These are phyloP conservation scores for Cornus suecica DNA, from an alignment of 148 eudicot genomes.

Conservation along the genomic window DNA sequence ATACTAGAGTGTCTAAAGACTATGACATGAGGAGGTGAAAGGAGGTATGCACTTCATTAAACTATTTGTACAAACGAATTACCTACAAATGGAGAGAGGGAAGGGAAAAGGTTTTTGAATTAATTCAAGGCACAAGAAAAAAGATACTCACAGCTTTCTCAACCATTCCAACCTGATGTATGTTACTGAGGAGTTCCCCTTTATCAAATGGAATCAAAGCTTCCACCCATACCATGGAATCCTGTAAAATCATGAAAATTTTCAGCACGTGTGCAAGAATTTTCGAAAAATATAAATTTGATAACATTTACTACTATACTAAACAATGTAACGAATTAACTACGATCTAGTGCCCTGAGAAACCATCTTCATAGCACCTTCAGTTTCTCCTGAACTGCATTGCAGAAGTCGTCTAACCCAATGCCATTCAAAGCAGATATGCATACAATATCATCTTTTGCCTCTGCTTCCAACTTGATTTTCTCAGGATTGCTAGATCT, in stretches of 20 bases:
- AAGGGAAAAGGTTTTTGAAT: neutral
- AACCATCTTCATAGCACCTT: slow-evolving; percentile 43
- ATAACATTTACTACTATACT: neutral
- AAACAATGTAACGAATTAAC: neutral
- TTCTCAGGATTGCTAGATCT: slow-evolving; percentile 71
- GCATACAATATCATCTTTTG: slow-evolving; percentile 62
- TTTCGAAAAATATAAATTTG: neutral
- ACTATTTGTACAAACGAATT: too few relatives aligned
- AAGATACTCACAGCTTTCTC: slow-evolving; percentile 70
- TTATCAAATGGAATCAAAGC: slow-evolving; percentile 88
- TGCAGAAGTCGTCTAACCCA: slow-evolving; percentile 77
- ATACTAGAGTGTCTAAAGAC: neutral
- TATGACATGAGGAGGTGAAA: neutral
- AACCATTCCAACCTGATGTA: slow-evolving; percentile 85
- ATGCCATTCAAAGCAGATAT: slow-evolving; percentile 85
- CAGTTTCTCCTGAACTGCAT: slow-evolving; percentile 73
- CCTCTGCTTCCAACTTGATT: slow-evolving; percentile 57
- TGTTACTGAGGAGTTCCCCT: slow-evolving; percentile 87
- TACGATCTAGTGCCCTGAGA: neutral
- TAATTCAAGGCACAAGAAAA: slow-evolving; percentile 3
- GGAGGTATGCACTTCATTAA: neutral
- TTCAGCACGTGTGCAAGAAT: neutral
- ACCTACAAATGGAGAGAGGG: neutral
- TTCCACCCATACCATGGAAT: slow-evolving; percentile 96
- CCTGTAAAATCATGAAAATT: slow-evolving; percentile 30